These are phyloP conservation scores for Botryotinia calthae DNA, from an alignment of 2,329 filamentous ascomycete genomes.

Conservation along the genomic window DNA sequence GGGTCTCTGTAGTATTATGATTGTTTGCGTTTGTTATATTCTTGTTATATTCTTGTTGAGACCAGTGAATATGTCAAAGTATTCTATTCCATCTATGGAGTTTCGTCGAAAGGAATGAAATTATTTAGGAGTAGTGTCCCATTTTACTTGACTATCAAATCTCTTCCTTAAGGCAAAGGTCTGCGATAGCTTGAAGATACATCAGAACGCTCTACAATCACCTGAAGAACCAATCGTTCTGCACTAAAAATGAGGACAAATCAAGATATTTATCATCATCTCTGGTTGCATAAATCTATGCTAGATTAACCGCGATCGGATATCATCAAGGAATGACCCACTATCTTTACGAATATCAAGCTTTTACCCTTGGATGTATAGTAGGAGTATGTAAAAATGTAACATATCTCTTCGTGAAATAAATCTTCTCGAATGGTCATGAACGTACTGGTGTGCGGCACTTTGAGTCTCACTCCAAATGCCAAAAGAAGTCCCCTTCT, in stretches of 20 bases:
- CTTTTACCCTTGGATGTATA: not conserved
- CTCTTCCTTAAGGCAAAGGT: accelerated
- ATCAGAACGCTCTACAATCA: not conserved
- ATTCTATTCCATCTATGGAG: not conserved
- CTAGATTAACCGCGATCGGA: not conserved
- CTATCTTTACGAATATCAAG: accelerated
- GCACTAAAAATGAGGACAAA: not conserved
- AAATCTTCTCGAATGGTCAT: not conserved
- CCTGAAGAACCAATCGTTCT: not conserved
- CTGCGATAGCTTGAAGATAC: not conserved
- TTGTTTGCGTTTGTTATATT: too few species aligned
- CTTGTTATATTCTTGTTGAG: not conserved
- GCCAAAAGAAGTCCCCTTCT: not conserved
- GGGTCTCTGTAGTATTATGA: not conserved
- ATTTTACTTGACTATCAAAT: not conserved
- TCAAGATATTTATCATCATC: not conserved
- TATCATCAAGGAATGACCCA: not conserved
- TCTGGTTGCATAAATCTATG: not conserved
- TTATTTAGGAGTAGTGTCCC: not conserved
- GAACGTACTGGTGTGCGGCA: not conserved
- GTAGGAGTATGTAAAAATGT: not conserved
- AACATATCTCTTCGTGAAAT: not conserved
- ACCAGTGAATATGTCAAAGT: not conserved
- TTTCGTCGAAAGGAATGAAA: not conserved
- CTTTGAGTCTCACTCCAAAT: not conserved